Percentiles rank a stretch among this genome's conserved stretches.
Evolutionary conservation across 345 rosid genomes (phyloP).

Genomic region (Linum usitatissimum): DNA sequence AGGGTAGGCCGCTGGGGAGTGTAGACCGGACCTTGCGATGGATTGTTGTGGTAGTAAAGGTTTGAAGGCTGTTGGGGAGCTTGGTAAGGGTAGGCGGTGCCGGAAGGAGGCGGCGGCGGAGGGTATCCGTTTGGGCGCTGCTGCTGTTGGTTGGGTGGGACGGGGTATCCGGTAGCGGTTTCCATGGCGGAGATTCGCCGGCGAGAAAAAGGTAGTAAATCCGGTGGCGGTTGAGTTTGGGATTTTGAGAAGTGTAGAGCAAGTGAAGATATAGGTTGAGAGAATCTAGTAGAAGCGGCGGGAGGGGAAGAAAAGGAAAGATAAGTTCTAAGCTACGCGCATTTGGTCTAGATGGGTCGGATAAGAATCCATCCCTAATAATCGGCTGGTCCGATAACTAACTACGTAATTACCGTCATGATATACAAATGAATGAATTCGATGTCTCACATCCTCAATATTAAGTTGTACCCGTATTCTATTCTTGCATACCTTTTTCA

Average conservation of each 20-base stretch:
- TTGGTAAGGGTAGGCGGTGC: slow-evolving; percentile 39
- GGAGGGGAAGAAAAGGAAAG: not conserved
- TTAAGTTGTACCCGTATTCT: no score
- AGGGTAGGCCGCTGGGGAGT: slow-evolving; percentile 33
- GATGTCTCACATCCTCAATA: no score
- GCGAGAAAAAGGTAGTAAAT: not conserved
- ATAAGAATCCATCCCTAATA: no score
- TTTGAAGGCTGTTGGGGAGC: slow-evolving; percentile 10
- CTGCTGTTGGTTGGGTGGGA: slow-evolving; percentile 16
- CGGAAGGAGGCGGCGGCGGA: slow-evolving; percentile 17
- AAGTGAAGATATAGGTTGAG: no score
- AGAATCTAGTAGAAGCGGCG: not conserved
- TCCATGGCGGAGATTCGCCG: not conserved
- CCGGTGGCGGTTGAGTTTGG: not conserved
- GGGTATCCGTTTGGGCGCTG: slow-evolving; percentile 32
- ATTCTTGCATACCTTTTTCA: no score
- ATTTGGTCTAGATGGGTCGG: not conserved
- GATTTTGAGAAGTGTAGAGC: not conserved
- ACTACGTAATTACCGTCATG: no score
- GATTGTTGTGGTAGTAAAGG: slow-evolving; percentile 24
- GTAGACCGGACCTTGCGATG: slow-evolving; percentile 11
- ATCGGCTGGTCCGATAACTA: no score
- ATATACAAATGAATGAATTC: no score
- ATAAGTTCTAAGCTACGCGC: not conserved
- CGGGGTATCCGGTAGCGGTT: slow-evolving; percentile 51